Conservation (phyloP, 208 protist genomes). For the Plasmodiophora brassicae region DNA sequence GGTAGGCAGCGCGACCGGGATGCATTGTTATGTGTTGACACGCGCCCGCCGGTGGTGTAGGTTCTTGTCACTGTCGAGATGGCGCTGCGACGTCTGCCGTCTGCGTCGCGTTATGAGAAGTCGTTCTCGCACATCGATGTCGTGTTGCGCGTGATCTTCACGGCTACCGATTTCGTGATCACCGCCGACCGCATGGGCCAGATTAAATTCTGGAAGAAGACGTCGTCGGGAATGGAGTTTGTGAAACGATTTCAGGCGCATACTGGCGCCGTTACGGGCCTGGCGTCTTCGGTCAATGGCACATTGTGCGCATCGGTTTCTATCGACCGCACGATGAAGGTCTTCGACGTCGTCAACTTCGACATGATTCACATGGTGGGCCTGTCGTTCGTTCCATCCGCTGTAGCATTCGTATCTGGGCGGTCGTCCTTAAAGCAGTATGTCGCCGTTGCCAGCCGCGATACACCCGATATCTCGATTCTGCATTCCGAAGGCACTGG, state of each 20-base stretch:
- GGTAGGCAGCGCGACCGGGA: no score
- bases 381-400: not conserved
- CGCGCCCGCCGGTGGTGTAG: no score
- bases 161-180: constrained; percentile 67
- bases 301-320: constrained; percentile 53
- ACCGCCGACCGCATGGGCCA: constrained; percentile 69
- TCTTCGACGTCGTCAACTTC: constrained; percentile 78
- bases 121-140: constrained; percentile 73
- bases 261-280: constrained; percentile 51
- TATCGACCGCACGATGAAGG: constrained; percentile 71
- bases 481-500: not conserved
- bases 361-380: constrained; percentile 64
- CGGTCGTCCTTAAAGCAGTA: not conserved
- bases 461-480: not conserved
- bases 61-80: no score
- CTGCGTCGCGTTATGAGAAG: constrained; percentile 73
- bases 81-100: constrained; percentile 63
- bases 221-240: constrained; percentile 70
- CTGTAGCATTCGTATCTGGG: not conserved
- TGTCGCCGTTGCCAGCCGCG: not conserved
- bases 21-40: no score
- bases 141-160: constrained; percentile 55
- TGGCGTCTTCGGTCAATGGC: constrained; percentile 62
- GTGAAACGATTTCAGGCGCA: constrained; percentile 77
- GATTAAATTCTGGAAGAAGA: constrained; percentile 84